phyloP scores from a whole-genome alignment of 2,329 filamentous ascomycete genomes.

The Huntiella omanensis region DNA sequence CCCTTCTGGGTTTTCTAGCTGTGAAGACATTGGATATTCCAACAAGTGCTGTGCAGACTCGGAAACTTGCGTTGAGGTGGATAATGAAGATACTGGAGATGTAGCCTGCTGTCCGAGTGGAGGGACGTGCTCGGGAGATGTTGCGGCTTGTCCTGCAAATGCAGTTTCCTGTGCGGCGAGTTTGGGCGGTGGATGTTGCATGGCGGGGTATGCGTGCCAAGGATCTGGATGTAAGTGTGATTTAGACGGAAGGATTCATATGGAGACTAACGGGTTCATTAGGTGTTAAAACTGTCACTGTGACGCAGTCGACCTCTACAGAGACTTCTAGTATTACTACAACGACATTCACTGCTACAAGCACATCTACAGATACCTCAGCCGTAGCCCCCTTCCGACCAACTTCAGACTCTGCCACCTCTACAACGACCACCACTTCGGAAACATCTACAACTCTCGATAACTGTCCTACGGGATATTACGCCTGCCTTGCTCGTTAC shows the following conservation, averaged over 20 bases:
- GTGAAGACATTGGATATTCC: slow-evolving; percentile 42
- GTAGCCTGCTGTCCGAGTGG: slow-evolving; percentile 61
- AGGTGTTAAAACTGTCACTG: slow-evolving; percentile 11
- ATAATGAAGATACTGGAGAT: slow-evolving; percentile 42
- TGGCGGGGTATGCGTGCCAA: slow-evolving; percentile 49
- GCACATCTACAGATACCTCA: slow-evolving; percentile 23
- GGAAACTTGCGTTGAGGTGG: slow-evolving; percentile 46
- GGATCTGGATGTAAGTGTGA: slow-evolving; percentile 48
- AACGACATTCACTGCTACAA: slow-evolving; percentile 25
- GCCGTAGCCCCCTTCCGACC: slow-evolving; percentile 12
- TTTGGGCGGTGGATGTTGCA: slow-evolving; percentile 57
- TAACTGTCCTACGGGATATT: slow-evolving; percentile 72
- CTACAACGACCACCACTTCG: slow-evolving; percentile 21
- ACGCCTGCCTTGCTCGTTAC: slow-evolving; percentile 69
- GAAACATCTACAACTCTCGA: slow-evolving; percentile 19
- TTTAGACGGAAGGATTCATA: background rate
- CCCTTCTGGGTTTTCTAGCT: slow-evolving; percentile 45
- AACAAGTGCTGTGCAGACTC: slow-evolving; percentile 55
- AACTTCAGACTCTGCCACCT: slow-evolving; percentile 18
- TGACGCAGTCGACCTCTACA: slow-evolving; percentile 6
- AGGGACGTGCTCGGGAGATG: slow-evolving; percentile 38
- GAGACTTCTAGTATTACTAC: slow-evolving; percentile 14
- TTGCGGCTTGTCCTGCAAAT: slow-evolving; percentile 41
- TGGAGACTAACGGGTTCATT: background rate
- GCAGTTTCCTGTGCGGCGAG: slow-evolving; percentile 46